Evolutionary conservation across 169 alveolate genomes (phyloP).

Genomic region (Plasmodium vivax): DNA sequence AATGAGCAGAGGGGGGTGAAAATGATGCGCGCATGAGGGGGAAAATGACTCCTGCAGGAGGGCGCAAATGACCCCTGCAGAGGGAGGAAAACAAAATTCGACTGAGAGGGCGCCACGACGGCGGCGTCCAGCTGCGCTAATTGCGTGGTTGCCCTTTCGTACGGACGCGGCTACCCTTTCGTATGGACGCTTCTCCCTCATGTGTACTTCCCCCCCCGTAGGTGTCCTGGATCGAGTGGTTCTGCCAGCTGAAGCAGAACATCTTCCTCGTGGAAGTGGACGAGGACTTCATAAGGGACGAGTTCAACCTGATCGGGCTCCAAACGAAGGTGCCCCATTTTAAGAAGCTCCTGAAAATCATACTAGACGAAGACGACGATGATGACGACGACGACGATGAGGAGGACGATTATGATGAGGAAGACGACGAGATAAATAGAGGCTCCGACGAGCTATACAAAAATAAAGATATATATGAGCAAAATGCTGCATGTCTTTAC

Average conservation of each 20-base stretch:
- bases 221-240: conserved; percentile 97
- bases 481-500: conserved; percentile 91
- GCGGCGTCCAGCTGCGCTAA: not conserved
- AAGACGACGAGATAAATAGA: conserved; percentile 76
- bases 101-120: not conserved
- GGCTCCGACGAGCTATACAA: conserved; percentile 77
- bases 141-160: not conserved
- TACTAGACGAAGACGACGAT: conserved; percentile 88
- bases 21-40: not conserved
- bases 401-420: conserved; percentile 81
- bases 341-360: conserved; percentile 90
- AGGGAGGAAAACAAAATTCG: not conserved
- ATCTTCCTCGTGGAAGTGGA: conserved; percentile 94
- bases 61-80: not conserved
- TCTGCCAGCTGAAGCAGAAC: conserved; percentile 94
- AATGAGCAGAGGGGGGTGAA: not conserved
- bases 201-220: conserved; percentile 3
- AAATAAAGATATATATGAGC: conserved; percentile 84
- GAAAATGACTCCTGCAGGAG: not conserved
- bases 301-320: conserved; percentile 92
- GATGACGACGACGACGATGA: conserved; percentile 86
- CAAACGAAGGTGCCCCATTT: conserved; percentile 88
- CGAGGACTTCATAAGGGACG: conserved; percentile 94
- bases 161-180: too few relatives aligned
- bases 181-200: not conserved